These are phyloP conservation scores for Beta vulgaris DNA, from an alignment of 148 eudicot genomes.

Conservation along the genomic window DNA sequence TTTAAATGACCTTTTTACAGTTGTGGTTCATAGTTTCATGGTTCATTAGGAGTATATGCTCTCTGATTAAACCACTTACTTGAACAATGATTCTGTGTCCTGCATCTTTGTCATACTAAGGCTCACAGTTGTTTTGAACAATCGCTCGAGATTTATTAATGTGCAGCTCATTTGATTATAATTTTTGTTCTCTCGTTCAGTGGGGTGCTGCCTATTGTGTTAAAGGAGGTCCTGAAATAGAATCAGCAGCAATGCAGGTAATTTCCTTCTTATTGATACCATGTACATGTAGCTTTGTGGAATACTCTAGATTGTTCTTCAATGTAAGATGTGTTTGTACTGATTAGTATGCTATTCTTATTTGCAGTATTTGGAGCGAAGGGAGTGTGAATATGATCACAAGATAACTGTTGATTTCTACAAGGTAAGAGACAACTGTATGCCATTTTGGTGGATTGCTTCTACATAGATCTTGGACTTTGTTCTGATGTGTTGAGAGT, in stretches of 20 bases:
- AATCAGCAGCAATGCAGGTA: slow-evolving; percentile 79
- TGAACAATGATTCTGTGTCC: neutral
- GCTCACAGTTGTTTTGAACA: neutral
- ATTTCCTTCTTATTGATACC: neutral
- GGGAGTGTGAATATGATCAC: slow-evolving; percentile 91
- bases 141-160: neutral
- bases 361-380: slow-evolving; percentile 74
- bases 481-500: slow-evolving; percentile 18
- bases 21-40: too few species aligned
- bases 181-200: slow-evolving; percentile 34
- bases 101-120: neutral
- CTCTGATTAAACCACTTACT: too few species aligned
- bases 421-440: slow-evolving; percentile 40
- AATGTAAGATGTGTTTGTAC: neutral
- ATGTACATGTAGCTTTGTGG: neutral
- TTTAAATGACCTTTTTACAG: too few species aligned
- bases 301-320: neutral
- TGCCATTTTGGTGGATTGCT: neutral
- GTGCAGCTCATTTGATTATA: neutral
- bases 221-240: slow-evolving; percentile 72
- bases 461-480: neutral
- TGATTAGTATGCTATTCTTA: neutral
- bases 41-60: too few species aligned
- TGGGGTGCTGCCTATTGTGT: slow-evolving; percentile 98
- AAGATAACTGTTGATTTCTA: slow-evolving; percentile 70